Evolutionary conservation across 2,329 filamentous ascomycete species (phyloP).

Genomic region (Fusarium napiforme): DNA sequence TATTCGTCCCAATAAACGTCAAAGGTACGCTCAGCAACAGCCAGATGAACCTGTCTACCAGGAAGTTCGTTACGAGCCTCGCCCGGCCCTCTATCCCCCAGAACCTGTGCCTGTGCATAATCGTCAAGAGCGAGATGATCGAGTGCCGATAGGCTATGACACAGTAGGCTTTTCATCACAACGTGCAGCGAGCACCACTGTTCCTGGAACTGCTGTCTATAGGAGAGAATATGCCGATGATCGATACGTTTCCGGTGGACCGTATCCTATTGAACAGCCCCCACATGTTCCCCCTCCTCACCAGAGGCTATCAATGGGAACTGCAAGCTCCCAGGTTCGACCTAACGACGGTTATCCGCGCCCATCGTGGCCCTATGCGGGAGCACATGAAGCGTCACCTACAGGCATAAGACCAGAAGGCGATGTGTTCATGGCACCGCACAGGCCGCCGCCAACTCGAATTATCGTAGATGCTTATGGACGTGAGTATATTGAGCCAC

Average conservation of each 20-base stretch:
- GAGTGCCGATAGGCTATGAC: constrained; percentile 51
- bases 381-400: constrained; percentile 55
- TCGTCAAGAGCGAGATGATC: constrained; percentile 46
- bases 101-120: constrained; percentile 50
- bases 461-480: constrained; percentile 87
- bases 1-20: constrained; percentile 66
- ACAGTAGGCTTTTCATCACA: constrained; percentile 38
- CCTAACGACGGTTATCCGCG: constrained; percentile 56
- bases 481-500: constrained; percentile 76
- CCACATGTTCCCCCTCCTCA: constrained; percentile 52
- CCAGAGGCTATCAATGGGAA: constrained; percentile 39
- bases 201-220: constrained; percentile 47
- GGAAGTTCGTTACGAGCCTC: constrained; percentile 58
- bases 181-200: constrained; percentile 39
- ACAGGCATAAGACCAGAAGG: constrained; percentile 61
- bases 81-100: constrained; percentile 50
- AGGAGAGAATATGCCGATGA: constrained; percentile 50
- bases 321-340: constrained; percentile 52
- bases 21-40: constrained; percentile 59
- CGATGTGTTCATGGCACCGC: constrained; percentile 63
- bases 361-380: constrained; percentile 56
- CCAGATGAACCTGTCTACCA: constrained; percentile 43
- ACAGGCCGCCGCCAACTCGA: constrained; percentile 66
- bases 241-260: constrained; percentile 44
- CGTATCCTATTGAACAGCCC: constrained; percentile 50